These are phyloP conservation scores for Balamuthia mandrillaris DNA, from an alignment of 208 protist species.

Conservation along the genomic window DNA sequence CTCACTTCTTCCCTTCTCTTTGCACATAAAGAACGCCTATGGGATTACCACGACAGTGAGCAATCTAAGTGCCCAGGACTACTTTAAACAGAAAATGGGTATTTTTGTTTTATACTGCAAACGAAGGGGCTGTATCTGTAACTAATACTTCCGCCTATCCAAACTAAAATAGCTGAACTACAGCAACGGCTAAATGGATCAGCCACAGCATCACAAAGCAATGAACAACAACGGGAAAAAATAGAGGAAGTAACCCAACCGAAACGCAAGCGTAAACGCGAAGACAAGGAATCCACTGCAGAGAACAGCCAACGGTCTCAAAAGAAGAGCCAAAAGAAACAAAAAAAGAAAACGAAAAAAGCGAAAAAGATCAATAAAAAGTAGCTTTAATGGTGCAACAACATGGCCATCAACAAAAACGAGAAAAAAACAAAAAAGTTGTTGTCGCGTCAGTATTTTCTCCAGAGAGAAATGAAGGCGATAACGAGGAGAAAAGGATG, in stretches of 20 bases:
- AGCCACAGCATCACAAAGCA: background rate
- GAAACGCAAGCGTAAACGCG: background rate
- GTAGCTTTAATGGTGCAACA: too few species aligned
- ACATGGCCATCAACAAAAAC: too few species aligned
- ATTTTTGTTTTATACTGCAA: background rate
- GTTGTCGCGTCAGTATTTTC: too few species aligned
- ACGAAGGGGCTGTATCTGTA: background rate
- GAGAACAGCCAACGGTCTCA: too few species aligned
- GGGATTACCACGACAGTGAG: background rate
- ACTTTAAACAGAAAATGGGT: conserved; percentile 34
- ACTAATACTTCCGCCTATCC: background rate
- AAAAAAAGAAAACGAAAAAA: background rate
- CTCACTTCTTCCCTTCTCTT: too few species aligned
- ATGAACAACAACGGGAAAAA: background rate
- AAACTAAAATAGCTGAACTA: background rate
- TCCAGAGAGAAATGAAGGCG: too few species aligned
- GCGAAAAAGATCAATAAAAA: background rate
- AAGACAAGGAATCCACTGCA: too few species aligned
- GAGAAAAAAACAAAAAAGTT: too few species aligned
- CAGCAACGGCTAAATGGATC: background rate
- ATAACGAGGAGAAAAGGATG: too few species aligned
- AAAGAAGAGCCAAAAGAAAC: background rate
- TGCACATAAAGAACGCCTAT: too few species aligned
- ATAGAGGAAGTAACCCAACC: background rate
- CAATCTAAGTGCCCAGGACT: background rate